Evolutionary conservation across 2,329 filamentous ascomycete species (phyloP).

Genomic region (Fusarium longipes): DNA sequence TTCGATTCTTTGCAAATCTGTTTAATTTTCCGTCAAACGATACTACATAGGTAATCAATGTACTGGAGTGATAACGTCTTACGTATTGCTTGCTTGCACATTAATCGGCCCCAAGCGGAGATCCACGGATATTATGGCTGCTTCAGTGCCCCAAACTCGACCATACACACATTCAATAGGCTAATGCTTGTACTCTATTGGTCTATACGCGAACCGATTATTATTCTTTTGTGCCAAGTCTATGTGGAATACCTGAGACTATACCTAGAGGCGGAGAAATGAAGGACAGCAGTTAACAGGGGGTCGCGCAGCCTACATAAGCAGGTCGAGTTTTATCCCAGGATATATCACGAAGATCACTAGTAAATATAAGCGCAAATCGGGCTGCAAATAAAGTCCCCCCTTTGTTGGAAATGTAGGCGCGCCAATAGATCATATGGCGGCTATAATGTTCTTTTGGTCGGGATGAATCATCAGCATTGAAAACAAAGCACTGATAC

Average conservation of each 20-base stretch:
- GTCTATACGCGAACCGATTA: not conserved
- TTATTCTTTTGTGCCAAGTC: not conserved
- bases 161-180: not conserved
- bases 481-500: not conserved
- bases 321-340: not conserved
- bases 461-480: not conserved
- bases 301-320: not conserved
- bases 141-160: not conserved
- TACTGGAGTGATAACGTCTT: not conserved
- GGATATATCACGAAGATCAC: not conserved
- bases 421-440: not conserved
- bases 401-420: not conserved
- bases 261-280: conserved; percentile 1
- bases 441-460: not conserved
- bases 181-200: not conserved
- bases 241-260: not conserved
- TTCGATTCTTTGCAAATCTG: not conserved
- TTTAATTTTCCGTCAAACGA: conserved; percentile 8
- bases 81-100: not conserved
- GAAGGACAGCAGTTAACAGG: conserved; percentile 1
- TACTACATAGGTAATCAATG: not conserved
- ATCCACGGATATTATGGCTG: not conserved
- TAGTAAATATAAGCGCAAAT: not conserved
- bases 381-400: not conserved
- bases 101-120: not conserved